phyloP scores from a whole-genome alignment of 495 filamentous ascomycete genomes.

The Trichoderma erinaceum region DNA sequence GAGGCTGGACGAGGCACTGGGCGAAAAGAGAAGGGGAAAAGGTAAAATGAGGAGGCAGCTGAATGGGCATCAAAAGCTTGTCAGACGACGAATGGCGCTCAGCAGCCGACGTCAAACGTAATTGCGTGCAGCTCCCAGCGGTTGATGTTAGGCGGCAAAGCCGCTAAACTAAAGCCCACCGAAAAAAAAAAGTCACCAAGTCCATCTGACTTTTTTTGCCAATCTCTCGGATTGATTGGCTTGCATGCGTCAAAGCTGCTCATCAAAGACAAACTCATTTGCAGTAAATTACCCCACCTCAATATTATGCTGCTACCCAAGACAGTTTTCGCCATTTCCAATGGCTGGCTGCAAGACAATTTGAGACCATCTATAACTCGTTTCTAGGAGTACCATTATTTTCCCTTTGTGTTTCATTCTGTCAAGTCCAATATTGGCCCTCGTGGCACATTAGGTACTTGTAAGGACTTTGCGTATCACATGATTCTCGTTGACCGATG shows the following conservation, averaged over 20 bases:
- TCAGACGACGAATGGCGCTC: constrained; percentile 11
- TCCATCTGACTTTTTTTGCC: not conserved
- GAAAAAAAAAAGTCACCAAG: not conserved
- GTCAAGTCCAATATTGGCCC: no score
- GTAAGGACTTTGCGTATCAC: no score
- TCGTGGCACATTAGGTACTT: no score
- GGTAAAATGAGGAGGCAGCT: constrained; percentile 2
- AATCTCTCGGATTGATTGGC: constrained; percentile 8
- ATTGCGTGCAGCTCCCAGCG: constrained; percentile 7
- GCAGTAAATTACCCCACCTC: constrained; percentile 8
- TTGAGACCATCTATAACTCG: no score
- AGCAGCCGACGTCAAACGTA: not conserved
- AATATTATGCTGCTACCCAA: constrained; percentile 2
- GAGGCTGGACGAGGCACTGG: not conserved
- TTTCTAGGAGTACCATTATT: no score
- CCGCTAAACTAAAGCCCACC: constrained; percentile 4
- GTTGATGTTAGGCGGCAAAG: constrained; percentile 10
- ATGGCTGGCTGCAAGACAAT: not conserved
- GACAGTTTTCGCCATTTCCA: not conserved
- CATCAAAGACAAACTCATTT: constrained; percentile 11
- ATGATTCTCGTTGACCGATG: no score
- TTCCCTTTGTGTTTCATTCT: no score
- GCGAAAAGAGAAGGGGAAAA: not conserved
- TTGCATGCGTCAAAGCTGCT: not conserved
- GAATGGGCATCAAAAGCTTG: constrained; percentile 9